Evolutionary conservation across 345 rosid genomes (phyloP).

Genomic region (Eucalyptus virginea): DNA sequence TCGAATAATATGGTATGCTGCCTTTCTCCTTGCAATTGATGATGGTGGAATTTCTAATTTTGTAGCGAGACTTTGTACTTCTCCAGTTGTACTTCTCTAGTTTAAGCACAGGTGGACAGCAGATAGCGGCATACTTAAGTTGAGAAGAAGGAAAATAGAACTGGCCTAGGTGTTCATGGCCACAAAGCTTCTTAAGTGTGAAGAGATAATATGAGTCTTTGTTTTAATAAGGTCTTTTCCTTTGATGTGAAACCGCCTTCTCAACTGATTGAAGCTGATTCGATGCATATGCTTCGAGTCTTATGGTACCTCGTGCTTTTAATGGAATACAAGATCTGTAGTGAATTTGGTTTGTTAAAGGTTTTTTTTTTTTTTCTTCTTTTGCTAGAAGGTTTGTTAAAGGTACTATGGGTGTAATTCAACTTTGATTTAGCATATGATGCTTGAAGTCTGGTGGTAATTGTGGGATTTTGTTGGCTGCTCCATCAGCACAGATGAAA

Average conservation of each 20-base stretch:
- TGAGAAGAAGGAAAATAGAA: neutral
- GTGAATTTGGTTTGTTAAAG: neutral
- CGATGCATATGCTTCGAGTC: neutral
- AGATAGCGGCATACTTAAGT: neutral
- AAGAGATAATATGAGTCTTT: neutral
- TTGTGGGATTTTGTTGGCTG: neutral
- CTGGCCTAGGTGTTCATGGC: neutral
- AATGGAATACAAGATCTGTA: neutral
- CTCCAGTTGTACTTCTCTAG: neutral
- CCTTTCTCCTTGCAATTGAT: neutral
- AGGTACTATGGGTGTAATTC: neutral
- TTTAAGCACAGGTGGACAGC: neutral
- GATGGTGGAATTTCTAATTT: neutral
- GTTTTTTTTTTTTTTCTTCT: neutral
- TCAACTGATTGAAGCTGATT: neutral
- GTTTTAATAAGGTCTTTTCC: neutral
- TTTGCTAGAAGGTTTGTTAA: neutral
- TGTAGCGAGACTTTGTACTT: neutral
- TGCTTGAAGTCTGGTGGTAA: neutral
- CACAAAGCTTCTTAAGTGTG: neutral
- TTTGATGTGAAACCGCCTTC: neutral
- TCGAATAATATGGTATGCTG: conserved; percentile 62
- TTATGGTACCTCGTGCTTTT: neutral
- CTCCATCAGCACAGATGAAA: neutral
- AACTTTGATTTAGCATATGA: neutral